These are phyloP conservation scores for Xylaria multiplex DNA, from an alignment of 2,329 filamentous ascomycete species.

Conservation along the genomic window DNA sequence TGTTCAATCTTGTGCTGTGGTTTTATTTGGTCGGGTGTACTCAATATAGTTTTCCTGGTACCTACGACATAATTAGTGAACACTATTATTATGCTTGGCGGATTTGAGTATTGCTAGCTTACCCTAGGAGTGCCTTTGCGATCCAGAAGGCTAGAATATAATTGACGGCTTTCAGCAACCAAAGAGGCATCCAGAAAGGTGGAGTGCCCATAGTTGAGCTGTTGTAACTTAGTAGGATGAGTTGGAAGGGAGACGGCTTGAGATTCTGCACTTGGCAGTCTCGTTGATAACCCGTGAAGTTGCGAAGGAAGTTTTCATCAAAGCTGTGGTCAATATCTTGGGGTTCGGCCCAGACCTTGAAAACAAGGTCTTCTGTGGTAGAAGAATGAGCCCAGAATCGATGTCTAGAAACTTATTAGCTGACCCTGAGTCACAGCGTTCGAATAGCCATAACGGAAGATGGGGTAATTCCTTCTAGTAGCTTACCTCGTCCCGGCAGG, in stretches of 20 bases:
- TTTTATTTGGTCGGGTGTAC: background rate
- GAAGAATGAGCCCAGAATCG: slow-evolving; percentile 12
- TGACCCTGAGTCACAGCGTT: background rate
- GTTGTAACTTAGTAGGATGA: background rate
- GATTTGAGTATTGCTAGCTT: background rate
- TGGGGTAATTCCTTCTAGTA: too few species aligned
- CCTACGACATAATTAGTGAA: background rate
- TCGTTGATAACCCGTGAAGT: background rate
- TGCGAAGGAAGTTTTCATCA: slow-evolving; percentile 10
- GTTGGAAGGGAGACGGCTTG: background rate
- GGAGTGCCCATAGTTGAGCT: background rate
- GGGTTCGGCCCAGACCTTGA: background rate
- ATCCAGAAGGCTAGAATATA: slow-evolving; percentile 1
- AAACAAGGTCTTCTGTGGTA: background rate
- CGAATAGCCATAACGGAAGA: background rate
- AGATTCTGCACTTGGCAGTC: slow-evolving; percentile 1
- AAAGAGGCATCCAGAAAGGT: slow-evolving; percentile 1
- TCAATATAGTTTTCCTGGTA: slow-evolving; percentile 5
- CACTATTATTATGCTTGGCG: background rate
- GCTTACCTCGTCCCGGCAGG: background rate
- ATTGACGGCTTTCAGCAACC: background rate
- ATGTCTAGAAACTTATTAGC: background rate
- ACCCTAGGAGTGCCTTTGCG: background rate
- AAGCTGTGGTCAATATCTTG: background rate
- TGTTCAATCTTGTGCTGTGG: background rate